These are phyloP conservation scores for Phytophthora megakarya DNA, from an alignment of 352 stramenopile genomes.

Conservation along the genomic window DNA sequence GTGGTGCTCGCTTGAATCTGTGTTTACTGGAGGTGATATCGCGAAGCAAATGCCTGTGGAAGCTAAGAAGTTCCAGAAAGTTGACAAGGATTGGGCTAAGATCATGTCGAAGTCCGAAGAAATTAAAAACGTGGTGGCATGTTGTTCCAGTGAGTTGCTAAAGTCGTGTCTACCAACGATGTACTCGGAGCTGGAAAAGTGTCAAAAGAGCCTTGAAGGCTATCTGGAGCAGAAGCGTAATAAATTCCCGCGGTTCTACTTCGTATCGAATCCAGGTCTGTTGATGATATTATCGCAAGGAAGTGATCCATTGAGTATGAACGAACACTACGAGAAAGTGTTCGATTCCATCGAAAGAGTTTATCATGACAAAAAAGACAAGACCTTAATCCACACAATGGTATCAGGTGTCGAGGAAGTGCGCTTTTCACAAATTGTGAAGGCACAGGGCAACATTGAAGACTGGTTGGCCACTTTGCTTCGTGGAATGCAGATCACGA, in stretches of 20 bases:
- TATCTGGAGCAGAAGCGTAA: slow-evolving; percentile 99
- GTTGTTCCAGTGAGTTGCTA: slow-evolving; percentile 96
- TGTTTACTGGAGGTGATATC: slow-evolving; percentile 99
- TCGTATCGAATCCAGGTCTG: slow-evolving; percentile 97
- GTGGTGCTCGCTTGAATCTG: slow-evolving; percentile 98
- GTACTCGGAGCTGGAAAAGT: slow-evolving; percentile 98
- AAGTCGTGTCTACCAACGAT: slow-evolving; percentile 96
- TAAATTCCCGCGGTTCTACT: slow-evolving; percentile 99
- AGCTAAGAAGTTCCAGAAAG: slow-evolving; percentile 98
- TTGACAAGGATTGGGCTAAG: slow-evolving; percentile 99
- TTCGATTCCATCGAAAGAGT: slow-evolving; percentile 99
- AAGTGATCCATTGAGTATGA: slow-evolving; percentile 97
- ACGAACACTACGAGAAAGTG: slow-evolving; percentile 99
- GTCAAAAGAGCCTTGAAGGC: slow-evolving; percentile 97
- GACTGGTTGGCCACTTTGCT: slow-evolving; percentile 98
- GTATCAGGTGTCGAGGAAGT: slow-evolving; percentile 95
- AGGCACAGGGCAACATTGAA: slow-evolving; percentile 98
- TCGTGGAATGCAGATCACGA: slow-evolving; percentile 94
- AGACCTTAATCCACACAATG: slow-evolving; percentile 94
- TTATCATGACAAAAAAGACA: slow-evolving; percentile 98
- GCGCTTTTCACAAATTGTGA: slow-evolving; percentile 94
- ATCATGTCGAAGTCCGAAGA: slow-evolving; percentile 95
- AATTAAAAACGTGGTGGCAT: slow-evolving; percentile 93
- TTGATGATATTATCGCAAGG: slow-evolving; percentile 98
- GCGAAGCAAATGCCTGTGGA: slow-evolving; percentile 98